Evolutionary conservation across 1,139 yeast species (phyloP).

Genomic region (Debaryomycetaceae sp.): DNA sequence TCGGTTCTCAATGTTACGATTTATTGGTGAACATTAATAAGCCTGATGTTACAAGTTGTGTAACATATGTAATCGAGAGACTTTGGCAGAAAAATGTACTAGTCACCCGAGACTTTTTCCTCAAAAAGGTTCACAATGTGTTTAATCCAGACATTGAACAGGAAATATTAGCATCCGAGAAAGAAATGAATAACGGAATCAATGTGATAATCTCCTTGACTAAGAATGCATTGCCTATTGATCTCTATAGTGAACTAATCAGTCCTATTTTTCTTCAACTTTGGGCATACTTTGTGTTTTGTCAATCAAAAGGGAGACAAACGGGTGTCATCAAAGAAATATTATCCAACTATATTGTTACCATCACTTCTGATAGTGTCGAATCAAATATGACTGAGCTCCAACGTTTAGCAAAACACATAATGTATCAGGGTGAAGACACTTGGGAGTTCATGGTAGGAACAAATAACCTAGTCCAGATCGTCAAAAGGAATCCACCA

Average conservation of each 20-base stretch:
- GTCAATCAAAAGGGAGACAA: slow-evolving; percentile 36
- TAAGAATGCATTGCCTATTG: slow-evolving; percentile 44
- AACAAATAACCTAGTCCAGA: slow-evolving; percentile 54
- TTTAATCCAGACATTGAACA: slow-evolving; percentile 31
- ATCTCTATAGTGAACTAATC: slow-evolving; percentile 41
- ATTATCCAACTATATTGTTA: slow-evolving; percentile 44
- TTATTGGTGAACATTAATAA: slow-evolving; percentile 58
- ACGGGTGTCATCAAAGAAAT: slow-evolving; percentile 45
- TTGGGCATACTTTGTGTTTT: slow-evolving; percentile 63
- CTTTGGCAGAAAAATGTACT: slow-evolving; percentile 51
- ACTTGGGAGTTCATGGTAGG: slow-evolving; percentile 53
- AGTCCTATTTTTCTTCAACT: slow-evolving; percentile 44
- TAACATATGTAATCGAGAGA: slow-evolving; percentile 51
- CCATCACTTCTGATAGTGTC: slow-evolving; percentile 20
- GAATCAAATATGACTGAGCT: slow-evolving; percentile 23
- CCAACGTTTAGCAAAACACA: slow-evolving; percentile 39
- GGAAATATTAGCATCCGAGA: slow-evolving; percentile 37
- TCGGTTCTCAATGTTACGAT: slow-evolving; percentile 59
- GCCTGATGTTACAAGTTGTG: slow-evolving; percentile 58
- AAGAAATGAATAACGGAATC: slow-evolving; percentile 56
- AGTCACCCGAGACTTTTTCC: slow-evolving; percentile 59
- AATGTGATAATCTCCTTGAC: slow-evolving; percentile 64
- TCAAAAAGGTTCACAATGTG: slow-evolving; percentile 43
- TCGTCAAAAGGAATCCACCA: slow-evolving; percentile 21
- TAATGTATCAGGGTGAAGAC: slow-evolving; percentile 41